Percentiles rank a stretch among this genome's conserved stretches.
These are phyloP conservation scores for Nakaseomyces glabratus DNA, from an alignment of 1,139 yeast species.

Conservation along the genomic window DNA sequence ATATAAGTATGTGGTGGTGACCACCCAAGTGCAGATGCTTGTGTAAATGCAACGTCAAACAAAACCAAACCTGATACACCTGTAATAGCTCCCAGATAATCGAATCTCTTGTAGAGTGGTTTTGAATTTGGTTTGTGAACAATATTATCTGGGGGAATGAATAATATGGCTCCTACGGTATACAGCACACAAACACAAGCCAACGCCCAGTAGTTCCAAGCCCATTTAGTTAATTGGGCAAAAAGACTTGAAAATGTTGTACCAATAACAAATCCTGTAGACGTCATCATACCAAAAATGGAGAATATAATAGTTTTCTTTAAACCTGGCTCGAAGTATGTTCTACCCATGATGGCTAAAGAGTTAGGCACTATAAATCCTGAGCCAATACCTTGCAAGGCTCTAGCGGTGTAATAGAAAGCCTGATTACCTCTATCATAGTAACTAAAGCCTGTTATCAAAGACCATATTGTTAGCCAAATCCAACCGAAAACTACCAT, in stretches of 20 bases:
- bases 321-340: conserved; percentile 34
- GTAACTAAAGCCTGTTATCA: conserved; percentile 43
- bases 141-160: conserved; percentile 32
- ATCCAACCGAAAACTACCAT: conserved; percentile 41
- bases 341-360: conserved; percentile 42
- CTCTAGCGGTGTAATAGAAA: conserved; percentile 46
- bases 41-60: conserved; percentile 51
- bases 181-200: conserved; percentile 32
- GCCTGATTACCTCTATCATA: conserved; percentile 35
- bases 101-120: conserved; percentile 28
- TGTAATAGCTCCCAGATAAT: conserved; percentile 39
- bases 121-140: conserved; percentile 9
- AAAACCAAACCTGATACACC: conserved; percentile 45
- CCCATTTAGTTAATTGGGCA: conserved; percentile 39
- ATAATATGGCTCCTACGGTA: conserved; percentile 27
- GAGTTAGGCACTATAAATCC: conserved; percentile 52
- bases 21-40: conserved; percentile 58
- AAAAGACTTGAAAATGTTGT: conserved; percentile 39
- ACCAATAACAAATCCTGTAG: conserved; percentile 42
- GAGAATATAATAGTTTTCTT: conserved; percentile 44
- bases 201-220: conserved; percentile 42
- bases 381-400: conserved; percentile 53
- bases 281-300: conserved; percentile 42
- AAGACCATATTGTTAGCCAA: conserved; percentile 43
- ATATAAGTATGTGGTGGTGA: conserved; percentile 40